Base-by-base conservation (phyloP, 331 rosid genomes). In the Pyracantha coccinea region DNA sequence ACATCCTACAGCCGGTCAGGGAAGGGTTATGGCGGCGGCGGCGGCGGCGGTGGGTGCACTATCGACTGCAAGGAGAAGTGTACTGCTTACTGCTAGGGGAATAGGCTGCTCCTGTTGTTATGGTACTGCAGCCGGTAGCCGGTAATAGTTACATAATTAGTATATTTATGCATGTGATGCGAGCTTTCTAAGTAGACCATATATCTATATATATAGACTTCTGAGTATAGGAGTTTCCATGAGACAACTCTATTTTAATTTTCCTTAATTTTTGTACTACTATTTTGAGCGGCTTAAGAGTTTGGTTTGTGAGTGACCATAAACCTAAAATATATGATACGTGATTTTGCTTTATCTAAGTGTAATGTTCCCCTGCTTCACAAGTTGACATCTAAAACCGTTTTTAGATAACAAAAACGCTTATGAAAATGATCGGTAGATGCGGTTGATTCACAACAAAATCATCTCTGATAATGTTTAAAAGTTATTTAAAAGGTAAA, bases 31-130 rank as follows among this genome's bases (percentile, higher is more conserved):
- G 99, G 97, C 0, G 82, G 80, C 3, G 99, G 99, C 0, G 99
- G 99, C 1, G 99, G 99, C 0, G 97, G 99, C 7, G 99, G 99
- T 0, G 91, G 99, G 23, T 95, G 99, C 82, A 89, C 93, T 79
- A 85, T 95, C 44, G 97, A 95, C 63, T 95, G 99, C 88, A 85
- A 88, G 72, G 88, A 88, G 77, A 95, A 88, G 60, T 95, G 99
- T 65, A 76, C 11, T 58, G 97, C 92, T 63, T 92, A 77, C 66
- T 95, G 99, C 58, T 86, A 79, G 79, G 75, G 71, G 45, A 64
- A 47, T 20, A 38, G 68, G 47, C 63, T 17, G 73, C 8, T 54
- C 41, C 59, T 29, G 28, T 14, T 2, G 38, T 38, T 69, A 9
- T 32, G 74, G n/a, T 59, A 38, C 13, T 23, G 73, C 72, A 20